A percentile compares a stretch with the other conserved stretches of the same genome.
phyloP scores from a whole-genome alignment of 352 stramenopile species.

The Lagenidium sp. region DNA sequence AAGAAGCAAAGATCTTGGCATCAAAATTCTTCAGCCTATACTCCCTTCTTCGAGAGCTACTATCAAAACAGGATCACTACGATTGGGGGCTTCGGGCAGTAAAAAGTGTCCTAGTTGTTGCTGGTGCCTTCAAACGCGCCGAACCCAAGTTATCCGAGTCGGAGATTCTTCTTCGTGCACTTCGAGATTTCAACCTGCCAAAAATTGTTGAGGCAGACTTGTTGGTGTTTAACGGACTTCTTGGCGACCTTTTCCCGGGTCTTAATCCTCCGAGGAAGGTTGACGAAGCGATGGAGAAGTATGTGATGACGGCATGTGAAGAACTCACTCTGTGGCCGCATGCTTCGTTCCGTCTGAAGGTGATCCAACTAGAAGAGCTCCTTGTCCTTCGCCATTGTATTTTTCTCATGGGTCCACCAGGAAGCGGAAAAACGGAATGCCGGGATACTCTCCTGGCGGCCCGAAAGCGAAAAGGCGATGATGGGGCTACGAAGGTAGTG shows the following conservation, averaged over 20 bases:
- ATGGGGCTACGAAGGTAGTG: constrained; percentile 55
- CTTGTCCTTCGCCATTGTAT: constrained; percentile 93
- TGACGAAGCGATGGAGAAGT: constrained; percentile 86
- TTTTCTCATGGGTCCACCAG: constrained; percentile 92
- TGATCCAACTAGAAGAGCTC: constrained; percentile 94
- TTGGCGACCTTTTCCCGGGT: constrained; percentile 91
- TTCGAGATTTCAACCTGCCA: constrained; percentile 95
- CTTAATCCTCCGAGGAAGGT: constrained; percentile 84
- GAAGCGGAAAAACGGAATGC: constrained; percentile 91
- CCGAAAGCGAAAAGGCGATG: constrained; percentile 61
- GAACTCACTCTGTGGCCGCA: constrained; percentile 86
- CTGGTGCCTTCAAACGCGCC: constrained; percentile 88
- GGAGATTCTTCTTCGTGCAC: constrained; percentile 89
- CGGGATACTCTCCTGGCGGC: constrained; percentile 88
- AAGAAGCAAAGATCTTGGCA: constrained; percentile 87
- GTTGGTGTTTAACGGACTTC: constrained; percentile 90
- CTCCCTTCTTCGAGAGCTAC: constrained; percentile 86
- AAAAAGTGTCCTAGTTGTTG: constrained; percentile 93
- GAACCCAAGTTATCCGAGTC: constrained; percentile 90
- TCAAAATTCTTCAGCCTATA: constrained; percentile 95
- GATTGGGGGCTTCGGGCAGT: constrained; percentile 94
- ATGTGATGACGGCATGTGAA: constrained; percentile 86
- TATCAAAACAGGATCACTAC: constrained; percentile 95
- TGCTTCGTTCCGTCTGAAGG: constrained; percentile 90
- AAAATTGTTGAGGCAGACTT: constrained; percentile 94